Conservation (phyloP, 78 protist species). For the Goniomonas avonlea region DNA sequence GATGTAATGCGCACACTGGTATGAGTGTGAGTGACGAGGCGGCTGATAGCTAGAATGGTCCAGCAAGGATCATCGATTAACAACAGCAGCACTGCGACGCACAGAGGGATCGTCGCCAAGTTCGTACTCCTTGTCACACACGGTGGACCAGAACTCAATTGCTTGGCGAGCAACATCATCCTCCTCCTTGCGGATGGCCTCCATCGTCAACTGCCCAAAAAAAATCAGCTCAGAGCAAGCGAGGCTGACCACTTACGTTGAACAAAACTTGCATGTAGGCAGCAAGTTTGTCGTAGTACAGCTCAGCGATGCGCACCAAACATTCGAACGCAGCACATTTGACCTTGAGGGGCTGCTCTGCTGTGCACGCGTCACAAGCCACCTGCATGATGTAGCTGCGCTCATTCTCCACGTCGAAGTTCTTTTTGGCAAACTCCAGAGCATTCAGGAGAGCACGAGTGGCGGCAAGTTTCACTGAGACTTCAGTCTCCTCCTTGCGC, state of each 20-base stretch:
- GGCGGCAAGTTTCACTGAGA: slow-evolving; percentile 43
- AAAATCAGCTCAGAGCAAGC: background rate
- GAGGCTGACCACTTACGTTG: background rate
- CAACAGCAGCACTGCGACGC: background rate
- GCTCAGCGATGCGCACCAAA: slow-evolving; percentile 39
- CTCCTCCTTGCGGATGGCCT: slow-evolving; percentile 41
- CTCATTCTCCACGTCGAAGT: slow-evolving; percentile 44
- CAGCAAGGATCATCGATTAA: background rate
- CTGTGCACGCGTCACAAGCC: slow-evolving; percentile 48
- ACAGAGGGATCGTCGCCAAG: slow-evolving; percentile 28
- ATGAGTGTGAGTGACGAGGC: background rate
- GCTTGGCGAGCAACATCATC: slow-evolving; percentile 75
- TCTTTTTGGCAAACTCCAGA: slow-evolving; percentile 29
- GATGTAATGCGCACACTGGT: slow-evolving; percentile 16
- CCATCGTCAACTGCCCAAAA: slow-evolving; percentile 39
- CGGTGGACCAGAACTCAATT: slow-evolving; percentile 87
- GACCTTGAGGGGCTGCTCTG: slow-evolving; percentile 21
- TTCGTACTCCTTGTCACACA: slow-evolving; percentile 74
- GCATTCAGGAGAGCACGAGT: slow-evolving; percentile 60
- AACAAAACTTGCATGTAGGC: slow-evolving; percentile 55
- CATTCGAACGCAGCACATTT: slow-evolving; percentile 42
- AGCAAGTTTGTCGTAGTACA: slow-evolving; percentile 63
- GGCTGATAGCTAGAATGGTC: background rate
- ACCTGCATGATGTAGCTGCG: slow-evolving; percentile 60
- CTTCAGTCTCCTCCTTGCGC: slow-evolving; percentile 36